A percentile compares a stretch with the other conserved stretches of the same genome.
These are phyloP conservation scores for Pyrus pyrifolia DNA, from an alignment of 306 rosid species.

Conservation along the genomic window DNA sequence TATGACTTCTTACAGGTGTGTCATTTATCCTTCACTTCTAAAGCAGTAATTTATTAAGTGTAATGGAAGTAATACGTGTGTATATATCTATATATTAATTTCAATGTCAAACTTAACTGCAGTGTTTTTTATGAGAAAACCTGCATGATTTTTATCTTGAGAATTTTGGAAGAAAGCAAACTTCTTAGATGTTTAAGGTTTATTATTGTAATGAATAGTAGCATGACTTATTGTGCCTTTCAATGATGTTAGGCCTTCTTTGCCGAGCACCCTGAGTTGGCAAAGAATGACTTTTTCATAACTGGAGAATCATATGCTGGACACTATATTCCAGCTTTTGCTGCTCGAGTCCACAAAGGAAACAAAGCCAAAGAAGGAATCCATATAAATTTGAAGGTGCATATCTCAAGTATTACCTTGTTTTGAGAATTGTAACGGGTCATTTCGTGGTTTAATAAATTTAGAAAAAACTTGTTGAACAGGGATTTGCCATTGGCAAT, in stretches of 20 bases:
- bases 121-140: background rate
- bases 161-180: background rate
- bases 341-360: conserved; percentile 84
- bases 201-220: background rate
- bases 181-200: background rate
- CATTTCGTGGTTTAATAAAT: conserved; percentile 1
- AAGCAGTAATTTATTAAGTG: background rate
- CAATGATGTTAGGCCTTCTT: conserved; percentile 63
- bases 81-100: too few species aligned
- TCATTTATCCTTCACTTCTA: background rate
- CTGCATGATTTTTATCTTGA: background rate
- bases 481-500: conserved; percentile 98
- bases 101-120: background rate
- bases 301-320: conserved; percentile 99
- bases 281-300: conserved; percentile 73
- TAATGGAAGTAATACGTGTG: background rate
- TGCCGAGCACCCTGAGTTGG: conserved; percentile 69
- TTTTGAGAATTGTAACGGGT: background rate
- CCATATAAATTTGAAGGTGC: conserved; percentile 89
- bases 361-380: conserved; percentile 93
- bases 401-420: conserved; percentile 9
- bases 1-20: conserved; percentile 86
- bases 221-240: conserved; percentile 11
- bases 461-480: conserved; percentile 30
- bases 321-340: conserved; percentile 97